Evolutionary conservation across 768 basidiomycete genomes (phyloP).

Genomic region (Pleurotus sapidus): DNA sequence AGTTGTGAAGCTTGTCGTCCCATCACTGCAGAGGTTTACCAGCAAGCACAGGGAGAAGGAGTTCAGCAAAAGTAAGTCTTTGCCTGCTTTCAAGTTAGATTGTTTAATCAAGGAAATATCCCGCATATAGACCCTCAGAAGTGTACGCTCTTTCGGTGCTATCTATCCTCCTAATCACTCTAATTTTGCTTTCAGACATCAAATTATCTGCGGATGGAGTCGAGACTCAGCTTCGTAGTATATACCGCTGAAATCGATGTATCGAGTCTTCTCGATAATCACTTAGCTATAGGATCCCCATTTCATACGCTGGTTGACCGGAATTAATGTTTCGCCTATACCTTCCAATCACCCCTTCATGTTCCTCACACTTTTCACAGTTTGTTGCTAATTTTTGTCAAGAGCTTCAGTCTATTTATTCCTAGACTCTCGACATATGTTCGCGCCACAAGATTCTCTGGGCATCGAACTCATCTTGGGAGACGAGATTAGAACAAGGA

Average conservation of each 20-base stretch:
- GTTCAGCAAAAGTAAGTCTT: slow-evolving; percentile 73
- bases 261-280: not conserved
- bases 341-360: too few relatives aligned
- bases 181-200: not conserved
- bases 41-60: slow-evolving; percentile 79
- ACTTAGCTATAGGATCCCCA: too few relatives aligned
- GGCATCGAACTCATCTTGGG: too few relatives aligned
- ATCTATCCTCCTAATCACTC: not conserved
- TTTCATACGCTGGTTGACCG: too few relatives aligned
- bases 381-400: too few relatives aligned
- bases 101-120: too few relatives aligned
- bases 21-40: slow-evolving; percentile 69
- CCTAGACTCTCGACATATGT: too few relatives aligned
- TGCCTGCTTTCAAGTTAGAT: not conserved
- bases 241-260: not conserved
- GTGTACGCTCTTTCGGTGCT: slow-evolving; percentile 40
- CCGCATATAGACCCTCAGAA: slow-evolving; percentile 78
- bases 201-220: not conserved
- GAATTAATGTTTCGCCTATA: too few relatives aligned
- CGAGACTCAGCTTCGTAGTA: not conserved
- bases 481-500: too few relatives aligned
- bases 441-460: too few relatives aligned
- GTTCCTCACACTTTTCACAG: too few relatives aligned
- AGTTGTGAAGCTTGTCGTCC: slow-evolving; percentile 73
- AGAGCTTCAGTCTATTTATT: too few relatives aligned